Evolutionary conservation across 2,329 filamentous ascomycete species (phyloP), one percentile per base, ranked within the genome.

Genomic region (Diaporthe capsici): DNA sequence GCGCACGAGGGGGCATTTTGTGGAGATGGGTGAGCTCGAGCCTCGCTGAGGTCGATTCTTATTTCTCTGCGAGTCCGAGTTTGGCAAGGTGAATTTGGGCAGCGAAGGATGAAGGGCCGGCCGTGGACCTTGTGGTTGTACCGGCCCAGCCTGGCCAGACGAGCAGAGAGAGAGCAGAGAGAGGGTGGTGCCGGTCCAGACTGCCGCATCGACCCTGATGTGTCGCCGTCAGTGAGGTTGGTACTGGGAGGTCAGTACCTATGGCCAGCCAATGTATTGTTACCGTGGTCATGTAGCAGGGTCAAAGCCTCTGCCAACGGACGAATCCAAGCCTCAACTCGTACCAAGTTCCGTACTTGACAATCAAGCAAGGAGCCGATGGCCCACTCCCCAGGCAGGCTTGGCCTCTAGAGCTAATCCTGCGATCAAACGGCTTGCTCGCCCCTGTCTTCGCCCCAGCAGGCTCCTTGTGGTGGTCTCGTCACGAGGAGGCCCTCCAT

Each of bases 11-110:
- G 53, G 55, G 51, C 55, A 60, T 57, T 76, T 80, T 83, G 83
- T 80, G 82, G 81, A 81, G 80, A 81, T 80, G 82, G 63, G 81
- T 80, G 80, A 81, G 80, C 76, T 80, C 79, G 80, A 81, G 78
- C 80, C 78, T 80, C 78, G 82, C 81, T 58, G 61, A 71, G 70
- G 57, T 75, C 76, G 70, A 72, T 73, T 75, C 55, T 80, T 78
- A 79, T 80, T 79, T 76, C 79, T 68, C 75, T 72, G 75, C 65
- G 39, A 68, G 74, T 67, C 70, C 57, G 58, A 67, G 61, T 78
- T 53, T 76, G 76, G 75, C 74, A 77, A 58, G 67, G 51, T 71
- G 55, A 70, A 37, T 51, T 77, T 73, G 72, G 22, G 44, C 75
- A 73, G 67, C 51, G 53, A 51, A 76, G 61, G 57, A 57, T 73